These are phyloP conservation scores for Gonapodya sp. DNA, from an alignment of 192 early-diverging fungal genomes.

Conservation along the genomic window DNA sequence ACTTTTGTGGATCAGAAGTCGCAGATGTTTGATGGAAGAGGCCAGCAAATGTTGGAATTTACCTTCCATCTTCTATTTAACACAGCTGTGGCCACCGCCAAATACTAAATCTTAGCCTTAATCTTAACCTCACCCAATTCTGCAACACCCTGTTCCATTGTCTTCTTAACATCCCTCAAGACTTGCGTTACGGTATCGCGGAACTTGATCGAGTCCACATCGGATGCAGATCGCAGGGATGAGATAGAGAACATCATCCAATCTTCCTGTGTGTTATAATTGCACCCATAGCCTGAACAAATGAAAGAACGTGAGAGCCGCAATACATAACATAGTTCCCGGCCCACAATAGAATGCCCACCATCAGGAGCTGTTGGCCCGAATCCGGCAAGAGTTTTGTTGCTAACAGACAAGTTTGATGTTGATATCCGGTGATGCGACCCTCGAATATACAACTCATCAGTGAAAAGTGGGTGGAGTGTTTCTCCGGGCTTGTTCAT, in stretches of 20 bases:
- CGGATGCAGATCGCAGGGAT: background rate
- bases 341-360: background rate
- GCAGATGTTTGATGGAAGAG: too few species aligned
- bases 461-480: background rate
- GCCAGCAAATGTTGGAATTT: too few species aligned
- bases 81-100: too few species aligned
- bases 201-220: background rate
- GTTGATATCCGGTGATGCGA: conserved; percentile 5
- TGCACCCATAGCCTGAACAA: background rate
- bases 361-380: conserved; percentile 4
- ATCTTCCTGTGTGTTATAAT: conserved; percentile 3
- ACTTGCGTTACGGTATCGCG: background rate
- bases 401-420: background rate
- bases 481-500: conserved; percentile 7
- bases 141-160: background rate
- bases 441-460: background rate
- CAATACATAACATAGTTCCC: background rate
- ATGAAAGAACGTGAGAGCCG: background rate
- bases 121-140: background rate
- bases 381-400: background rate
- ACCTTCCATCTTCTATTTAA: too few species aligned
- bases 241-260: conserved; percentile 10
- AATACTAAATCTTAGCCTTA: background rate
- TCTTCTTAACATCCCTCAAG: background rate
- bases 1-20: too few species aligned